Conservation (phyloP, 2,329 filamentous ascomycete genomes). For the Fusarium guadeloupense region DNA sequence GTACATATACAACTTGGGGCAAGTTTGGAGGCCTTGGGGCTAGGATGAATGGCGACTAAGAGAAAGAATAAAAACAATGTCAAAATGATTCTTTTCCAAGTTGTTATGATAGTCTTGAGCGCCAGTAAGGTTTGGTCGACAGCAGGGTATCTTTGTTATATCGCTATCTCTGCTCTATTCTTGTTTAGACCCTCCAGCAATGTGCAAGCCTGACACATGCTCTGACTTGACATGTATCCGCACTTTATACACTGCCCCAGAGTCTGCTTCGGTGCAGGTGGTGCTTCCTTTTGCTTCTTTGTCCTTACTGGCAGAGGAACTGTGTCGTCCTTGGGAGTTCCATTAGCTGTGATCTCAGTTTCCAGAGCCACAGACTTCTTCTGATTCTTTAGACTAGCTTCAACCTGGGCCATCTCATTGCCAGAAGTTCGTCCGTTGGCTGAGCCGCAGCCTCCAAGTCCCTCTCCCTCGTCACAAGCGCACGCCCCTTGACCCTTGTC, state of each 20-base stretch:
- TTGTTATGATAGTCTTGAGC: neutral
- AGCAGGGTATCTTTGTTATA: constrained; percentile 50
- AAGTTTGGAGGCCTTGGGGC: constrained; percentile 7
- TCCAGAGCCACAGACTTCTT: constrained; percentile 39
- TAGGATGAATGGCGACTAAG: constrained; percentile 7
- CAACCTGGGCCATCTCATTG: constrained; percentile 84
- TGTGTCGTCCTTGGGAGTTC: constrained; percentile 37
- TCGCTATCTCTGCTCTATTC: constrained; percentile 67
- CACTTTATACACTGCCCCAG: constrained; percentile 87
- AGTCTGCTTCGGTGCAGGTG: constrained; percentile 67
- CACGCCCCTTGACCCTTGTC: constrained; percentile 50
- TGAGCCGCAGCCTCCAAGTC: constrained; percentile 74
- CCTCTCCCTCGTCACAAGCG: constrained; percentile 51
- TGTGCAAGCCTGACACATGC: constrained; percentile 91
- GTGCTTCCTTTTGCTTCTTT: constrained; percentile 40
- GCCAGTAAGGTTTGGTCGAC: neutral
- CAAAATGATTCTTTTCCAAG: neutral
- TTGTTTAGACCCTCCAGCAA: constrained; percentile 93
- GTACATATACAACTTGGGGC: constrained; percentile 35
- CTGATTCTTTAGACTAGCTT: constrained; percentile 57
- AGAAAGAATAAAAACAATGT: constrained; percentile 29
- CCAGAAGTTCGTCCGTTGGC: constrained; percentile 71
- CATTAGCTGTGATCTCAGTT: constrained; percentile 46
- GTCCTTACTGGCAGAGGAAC: constrained; percentile 50
- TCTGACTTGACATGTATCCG: constrained; percentile 95